Base-by-base conservation (phyloP, 306 rosid species). In the Alnus glutinosa region DNA sequence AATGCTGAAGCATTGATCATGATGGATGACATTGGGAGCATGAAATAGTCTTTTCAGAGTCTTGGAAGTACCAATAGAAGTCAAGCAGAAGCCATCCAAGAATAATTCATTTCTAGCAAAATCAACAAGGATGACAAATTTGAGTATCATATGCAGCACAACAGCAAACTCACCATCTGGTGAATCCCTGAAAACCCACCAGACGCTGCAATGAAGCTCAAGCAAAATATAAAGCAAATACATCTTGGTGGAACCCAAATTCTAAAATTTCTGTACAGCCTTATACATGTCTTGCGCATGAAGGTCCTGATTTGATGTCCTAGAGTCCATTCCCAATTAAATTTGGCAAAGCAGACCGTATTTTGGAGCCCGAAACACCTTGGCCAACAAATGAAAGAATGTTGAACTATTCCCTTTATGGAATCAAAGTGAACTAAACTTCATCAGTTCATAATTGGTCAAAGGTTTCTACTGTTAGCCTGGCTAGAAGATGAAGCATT, bases 321-420 rank as follows among this genome's bases (percentile, higher is more conserved):
- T 58, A 58, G 59, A 79, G 77, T 81, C 59, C 51, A 51, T 77
- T 68, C 42, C 75, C 81, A 76, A 51, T 69, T 68, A 36, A 87
- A 80, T 82, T 80, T 77, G 84, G 76, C 82, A 74, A 66, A 76
- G 80, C 44, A 73, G 78, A 71, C 67, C 39, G 69, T 75, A 74
- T 81, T 70, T 82, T 59, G 78, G 81, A 76, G 86, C 83, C 30
- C 81, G 78, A 83, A 75, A 73, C 75, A 79, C 81, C 79, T 71
- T 52, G 75, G 85, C 88, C 83, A 93, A 89, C 86, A 85, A 90
- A 89, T 91, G 83, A 90, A 92, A 90, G 97, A 95, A 95, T 89
- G 75, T 74, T 52, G 87, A 77, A 83, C 85, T 85, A 61, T 80
- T 81, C 83, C 85, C 85, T 83, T 51, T 80, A 62, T 67, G 67